Evolutionary conservation across 1,284 basidiomycete genomes (phyloP), one percentile per base, ranked within the genome.

Genomic region (Sanghuangporus weigelae): DNA sequence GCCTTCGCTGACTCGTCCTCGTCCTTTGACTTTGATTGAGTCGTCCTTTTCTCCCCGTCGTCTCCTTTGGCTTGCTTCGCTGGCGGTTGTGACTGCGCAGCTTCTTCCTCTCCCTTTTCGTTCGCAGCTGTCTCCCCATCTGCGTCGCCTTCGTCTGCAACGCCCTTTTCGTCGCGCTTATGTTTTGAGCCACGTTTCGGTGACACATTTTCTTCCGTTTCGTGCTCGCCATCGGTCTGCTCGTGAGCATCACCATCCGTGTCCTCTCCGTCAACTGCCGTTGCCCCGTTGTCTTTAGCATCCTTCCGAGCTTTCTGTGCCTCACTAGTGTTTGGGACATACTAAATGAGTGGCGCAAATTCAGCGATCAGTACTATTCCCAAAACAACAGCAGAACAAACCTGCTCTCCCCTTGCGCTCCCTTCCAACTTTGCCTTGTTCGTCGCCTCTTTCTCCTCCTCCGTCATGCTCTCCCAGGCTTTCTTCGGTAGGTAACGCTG

Each of bases 381-480:
- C 16, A 38, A 5, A 48, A 31, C 10, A 16, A 53, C 1, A 26
- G 21, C 16, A 40, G 3, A 19, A 55, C 39, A 21, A 51, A 65
- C 64, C 56, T 65, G 64, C 12, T 65, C 26, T 11, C 64, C 64
- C n/a, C 57, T n/a, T 38, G 57, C 62, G 14, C 57, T 53, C 5
- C 64, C 64, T 31, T 62, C 60, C 12, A 60, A 31, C 49, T 65
- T 65, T 56, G 46, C 42, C 11, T 58, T 54, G 23, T 65, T 51
- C 7, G 64, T 62, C 38, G 53, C 64, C 38, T 55, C 36, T 46
- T 65, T 65, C 56, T 65, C 64, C 26, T 65, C 64, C 40, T 65
- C 64, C 10, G 60, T 53, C 64, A 65, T 55, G 14, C 59, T 62
- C 55, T 62, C 64, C 64, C 64, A 65, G 23, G 60, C 64, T 23